Evolutionary conservation across 352 stramenopile genomes (phyloP).

Genomic region (Globisporangium acanthophoron): DNA sequence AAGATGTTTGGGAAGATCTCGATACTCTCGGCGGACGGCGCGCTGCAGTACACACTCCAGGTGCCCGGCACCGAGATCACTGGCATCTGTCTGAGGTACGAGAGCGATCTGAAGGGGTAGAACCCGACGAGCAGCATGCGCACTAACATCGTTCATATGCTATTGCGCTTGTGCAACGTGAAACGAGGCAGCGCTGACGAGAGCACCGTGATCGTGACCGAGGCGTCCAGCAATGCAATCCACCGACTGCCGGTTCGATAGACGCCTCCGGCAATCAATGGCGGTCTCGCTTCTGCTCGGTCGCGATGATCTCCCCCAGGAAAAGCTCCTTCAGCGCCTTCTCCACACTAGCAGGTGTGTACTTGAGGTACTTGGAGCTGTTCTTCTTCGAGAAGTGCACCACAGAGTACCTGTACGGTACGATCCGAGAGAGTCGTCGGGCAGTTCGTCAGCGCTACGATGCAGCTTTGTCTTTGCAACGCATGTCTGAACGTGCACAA

Average conservation of each 20-base stretch:
- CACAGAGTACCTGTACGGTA: slow-evolving; percentile 64
- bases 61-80: slow-evolving; percentile 71
- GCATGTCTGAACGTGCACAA: neutral
- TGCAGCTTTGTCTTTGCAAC: neutral
- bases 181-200: slow-evolving; percentile 34
- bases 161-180: neutral
- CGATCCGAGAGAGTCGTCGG: neutral
- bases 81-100: slow-evolving; percentile 65
- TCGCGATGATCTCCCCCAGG: slow-evolving; percentile 29
- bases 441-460: no score
- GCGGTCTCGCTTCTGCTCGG: slow-evolving; percentile 10
- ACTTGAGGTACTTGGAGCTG: slow-evolving; percentile 86
- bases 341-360: slow-evolving; percentile 78
- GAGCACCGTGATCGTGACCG: slow-evolving; percentile 59
- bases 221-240: slow-evolving; percentile 70
- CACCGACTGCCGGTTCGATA: slow-evolving; percentile 38
- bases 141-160: neutral
- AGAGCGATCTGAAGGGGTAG: neutral
- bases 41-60: slow-evolving; percentile 38
- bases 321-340: slow-evolving; percentile 83
- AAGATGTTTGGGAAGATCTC: slow-evolving; percentile 54
- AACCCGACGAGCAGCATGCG: neutral
- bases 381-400: slow-evolving; percentile 93
- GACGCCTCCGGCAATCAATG: neutral
- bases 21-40: slow-evolving; percentile 45